phyloP scores from a whole-genome alignment of 2,329 filamentous ascomycete genomes.

The Aspergillus tubingensis region DNA sequence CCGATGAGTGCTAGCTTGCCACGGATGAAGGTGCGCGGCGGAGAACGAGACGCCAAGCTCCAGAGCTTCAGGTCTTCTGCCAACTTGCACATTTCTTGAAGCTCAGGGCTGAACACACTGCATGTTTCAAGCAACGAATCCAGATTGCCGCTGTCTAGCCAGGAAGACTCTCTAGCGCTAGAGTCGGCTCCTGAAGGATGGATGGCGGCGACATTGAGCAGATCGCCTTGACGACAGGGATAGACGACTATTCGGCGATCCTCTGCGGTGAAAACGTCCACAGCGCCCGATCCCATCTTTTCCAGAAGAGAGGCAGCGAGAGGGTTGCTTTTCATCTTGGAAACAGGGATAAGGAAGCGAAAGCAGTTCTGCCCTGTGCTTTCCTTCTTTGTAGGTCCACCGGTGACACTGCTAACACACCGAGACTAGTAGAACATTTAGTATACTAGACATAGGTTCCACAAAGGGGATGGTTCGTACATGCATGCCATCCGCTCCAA shows the following conservation, averaged over 20 bases:
- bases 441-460: neutral
- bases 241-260: slow-evolving; percentile 30
- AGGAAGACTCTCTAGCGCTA: slow-evolving; percentile 1
- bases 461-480: slow-evolving; percentile 6
- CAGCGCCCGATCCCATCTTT: slow-evolving; percentile 18
- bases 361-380: slow-evolving; percentile 36
- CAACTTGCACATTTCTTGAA: slow-evolving; percentile 17
- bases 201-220: slow-evolving; percentile 20
- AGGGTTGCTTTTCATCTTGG: slow-evolving; percentile 31
- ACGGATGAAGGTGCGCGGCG: slow-evolving; percentile 16
- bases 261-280: slow-evolving; percentile 14
- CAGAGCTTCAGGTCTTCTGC: slow-evolving; percentile 25
- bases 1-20: slow-evolving; percentile 23
- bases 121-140: slow-evolving; percentile 13
- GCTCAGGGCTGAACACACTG: slow-evolving; percentile 10
- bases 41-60: slow-evolving; percentile 19
- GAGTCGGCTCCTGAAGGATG: slow-evolving; percentile 8
- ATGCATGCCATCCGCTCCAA: slow-evolving; percentile 46
- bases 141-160: slow-evolving; percentile 11
- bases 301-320: slow-evolving; percentile 33
- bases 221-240: slow-evolving; percentile 21
- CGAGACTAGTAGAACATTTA: slow-evolving; percentile 22
- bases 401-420: slow-evolving; percentile 22
- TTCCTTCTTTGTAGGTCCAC: slow-evolving; percentile 18
- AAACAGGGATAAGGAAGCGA: slow-evolving; percentile 40